Evolutionary conservation across 257 asterid genomes (phyloP).

Genomic region (Gentiana macrophylla): DNA sequence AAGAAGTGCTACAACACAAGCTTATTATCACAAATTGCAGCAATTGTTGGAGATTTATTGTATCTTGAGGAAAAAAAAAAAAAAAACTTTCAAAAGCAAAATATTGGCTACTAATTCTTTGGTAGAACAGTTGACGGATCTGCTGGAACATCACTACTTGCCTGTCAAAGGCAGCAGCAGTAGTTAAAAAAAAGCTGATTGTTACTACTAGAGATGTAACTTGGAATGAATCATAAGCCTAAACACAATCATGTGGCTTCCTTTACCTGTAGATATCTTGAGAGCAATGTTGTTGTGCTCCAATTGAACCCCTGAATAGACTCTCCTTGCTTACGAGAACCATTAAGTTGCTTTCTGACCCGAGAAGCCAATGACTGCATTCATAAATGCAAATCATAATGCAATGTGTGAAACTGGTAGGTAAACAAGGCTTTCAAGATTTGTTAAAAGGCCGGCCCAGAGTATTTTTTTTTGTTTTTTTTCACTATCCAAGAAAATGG

Average conservation of each 20-base stretch:
- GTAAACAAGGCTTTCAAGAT: not conserved
- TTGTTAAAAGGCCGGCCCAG: too few relatives aligned
- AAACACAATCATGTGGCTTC: constrained; percentile 1
- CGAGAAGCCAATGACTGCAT: constrained; percentile 84
- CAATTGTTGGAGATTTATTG: too few relatives aligned
- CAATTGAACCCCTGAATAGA: constrained; percentile 74
- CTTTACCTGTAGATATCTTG: constrained; percentile 67
- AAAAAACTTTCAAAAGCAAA: not conserved
- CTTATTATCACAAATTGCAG: not conserved
- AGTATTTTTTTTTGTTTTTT: too few relatives aligned
- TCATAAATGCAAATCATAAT: not conserved
- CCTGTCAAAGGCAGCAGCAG: constrained; percentile 29
- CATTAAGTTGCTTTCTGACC: constrained; percentile 95
- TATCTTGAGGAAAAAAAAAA: not conserved
- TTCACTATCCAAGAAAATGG: too few relatives aligned
- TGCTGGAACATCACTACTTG: constrained; percentile 42
- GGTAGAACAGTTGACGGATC: constrained; percentile 62
- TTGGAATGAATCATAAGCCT: not conserved
- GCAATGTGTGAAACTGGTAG: not conserved
- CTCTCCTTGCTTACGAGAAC: constrained; percentile 80
- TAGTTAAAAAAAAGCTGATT: not conserved
- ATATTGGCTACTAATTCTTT: constrained; percentile 26
- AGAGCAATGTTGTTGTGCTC: constrained; percentile 59
- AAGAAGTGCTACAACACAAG: not conserved
- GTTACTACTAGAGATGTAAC: not conserved